These are phyloP conservation scores for Aspergillus sp. DNA, from an alignment of 2,329 filamentous ascomycete genomes.

Conservation along the genomic window DNA sequence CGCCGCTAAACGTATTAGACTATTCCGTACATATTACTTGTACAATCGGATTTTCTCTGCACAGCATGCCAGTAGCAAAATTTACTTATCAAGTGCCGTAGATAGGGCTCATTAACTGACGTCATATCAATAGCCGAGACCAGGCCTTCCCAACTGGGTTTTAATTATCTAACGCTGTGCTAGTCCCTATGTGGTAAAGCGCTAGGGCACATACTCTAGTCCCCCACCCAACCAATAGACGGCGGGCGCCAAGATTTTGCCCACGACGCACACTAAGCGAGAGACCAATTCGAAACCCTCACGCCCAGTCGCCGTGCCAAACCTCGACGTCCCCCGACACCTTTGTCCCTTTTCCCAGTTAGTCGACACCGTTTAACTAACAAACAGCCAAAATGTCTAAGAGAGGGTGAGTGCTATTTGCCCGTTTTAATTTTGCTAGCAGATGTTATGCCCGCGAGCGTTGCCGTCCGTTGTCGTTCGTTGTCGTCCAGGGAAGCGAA, in stretches of 20 bases:
- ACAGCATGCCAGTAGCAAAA: not conserved
- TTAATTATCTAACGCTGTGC: not conserved
- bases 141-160: too few species aligned
- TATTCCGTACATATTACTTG: not conserved
- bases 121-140: too few species aligned
- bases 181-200: constrained; percentile 21
- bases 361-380: constrained; percentile 33
- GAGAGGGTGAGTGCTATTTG: constrained; percentile 40
- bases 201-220: constrained; percentile 29
- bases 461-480: not conserved
- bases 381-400: constrained; percentile 45
- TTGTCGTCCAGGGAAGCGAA: not conserved
- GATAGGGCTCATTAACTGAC: too few species aligned
- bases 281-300: constrained; percentile 29
- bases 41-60: not conserved
- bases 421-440: not conserved
- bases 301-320: constrained; percentile 11
- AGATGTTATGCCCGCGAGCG: not conserved
- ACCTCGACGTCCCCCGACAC: constrained; percentile 23
- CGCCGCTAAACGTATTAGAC: not conserved
- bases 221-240: constrained; percentile 17
- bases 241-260: constrained; percentile 36
- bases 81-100: too few species aligned
- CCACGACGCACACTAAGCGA: constrained; percentile 40
- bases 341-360: constrained; percentile 27